These are phyloP conservation scores for Zopfia rhizophila DNA, from an alignment of 2,329 filamentous ascomycete species.

Conservation along the genomic window DNA sequence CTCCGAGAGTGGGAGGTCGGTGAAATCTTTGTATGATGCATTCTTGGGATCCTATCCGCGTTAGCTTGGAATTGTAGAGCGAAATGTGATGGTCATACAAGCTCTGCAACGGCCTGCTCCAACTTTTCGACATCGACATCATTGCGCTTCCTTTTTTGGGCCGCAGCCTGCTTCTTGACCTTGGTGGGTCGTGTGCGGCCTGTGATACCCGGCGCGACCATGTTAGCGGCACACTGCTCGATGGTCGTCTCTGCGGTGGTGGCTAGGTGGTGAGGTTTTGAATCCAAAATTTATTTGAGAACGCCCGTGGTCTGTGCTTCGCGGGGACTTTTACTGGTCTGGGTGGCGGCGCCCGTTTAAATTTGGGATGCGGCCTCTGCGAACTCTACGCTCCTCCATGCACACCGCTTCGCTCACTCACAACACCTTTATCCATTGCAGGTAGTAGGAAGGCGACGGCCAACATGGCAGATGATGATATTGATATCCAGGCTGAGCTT, in stretches of 20 bases:
- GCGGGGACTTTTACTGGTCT: conserved; percentile 4
- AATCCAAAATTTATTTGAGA: conserved; percentile 7
- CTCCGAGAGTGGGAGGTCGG: conserved; percentile 85
- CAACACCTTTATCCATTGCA: too few relatives aligned
- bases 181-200: conserved; percentile 61
- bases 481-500: conserved; percentile 72
- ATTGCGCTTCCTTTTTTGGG: conserved; percentile 66
- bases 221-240: conserved; percentile 20
- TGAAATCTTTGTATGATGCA: conserved; percentile 73
- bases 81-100: conserved; percentile 44
- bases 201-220: conserved; percentile 48
- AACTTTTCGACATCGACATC: conserved; percentile 60
- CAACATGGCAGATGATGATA: conserved; percentile 70
- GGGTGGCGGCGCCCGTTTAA: neutral
- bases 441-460: too few relatives aligned
- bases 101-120: conserved; percentile 54
- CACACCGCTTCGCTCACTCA: conserved; percentile 4
- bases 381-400: too few relatives aligned
- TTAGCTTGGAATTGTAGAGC: conserved; percentile 23
- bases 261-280: conserved; percentile 3
- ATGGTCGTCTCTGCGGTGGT: neutral
- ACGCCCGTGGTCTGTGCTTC: conserved; percentile 6
- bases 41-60: conserved; percentile 67
- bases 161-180: conserved; percentile 65
- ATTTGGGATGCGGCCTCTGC: neutral